Percentiles rank a stretch among this genome's conserved stretches.
phyloP scores from a whole-genome alignment of 768 basidiomycete genomes.

The Rhizopogon vulgaris region DNA sequence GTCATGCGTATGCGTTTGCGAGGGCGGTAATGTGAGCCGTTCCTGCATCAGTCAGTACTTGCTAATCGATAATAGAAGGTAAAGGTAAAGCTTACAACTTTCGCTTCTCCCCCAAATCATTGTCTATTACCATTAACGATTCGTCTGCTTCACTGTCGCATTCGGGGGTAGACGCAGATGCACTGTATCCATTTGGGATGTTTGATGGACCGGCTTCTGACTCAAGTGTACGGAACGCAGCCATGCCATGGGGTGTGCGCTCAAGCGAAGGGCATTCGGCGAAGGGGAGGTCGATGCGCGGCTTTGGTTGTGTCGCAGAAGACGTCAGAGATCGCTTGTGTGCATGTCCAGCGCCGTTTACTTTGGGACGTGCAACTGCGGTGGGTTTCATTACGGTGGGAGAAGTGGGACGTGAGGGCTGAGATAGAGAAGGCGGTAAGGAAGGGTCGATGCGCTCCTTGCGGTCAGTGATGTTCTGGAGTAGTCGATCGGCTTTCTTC shows the following conservation, averaged over 20 bases:
- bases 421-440: constrained; percentile 47
- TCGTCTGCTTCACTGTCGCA: constrained; percentile 35
- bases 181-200: constrained; percentile 22
- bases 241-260: constrained; percentile 74
- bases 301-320: constrained; percentile 20
- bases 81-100: constrained; percentile 38
- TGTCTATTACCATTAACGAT: constrained; percentile 23
- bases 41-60: constrained; percentile 10
- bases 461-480: constrained; percentile 85
- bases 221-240: constrained; percentile 56
- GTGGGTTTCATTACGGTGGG: constrained; percentile 19
- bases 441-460: constrained; percentile 71
- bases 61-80: not conserved
- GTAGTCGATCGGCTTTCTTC: constrained; percentile 77
- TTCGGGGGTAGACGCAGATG: constrained; percentile 13
- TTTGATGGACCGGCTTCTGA: constrained; percentile 28
- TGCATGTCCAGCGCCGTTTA: constrained; percentile 33
- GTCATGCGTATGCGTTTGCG: constrained; percentile 57
- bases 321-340: constrained; percentile 36
- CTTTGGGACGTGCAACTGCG: constrained; percentile 36
- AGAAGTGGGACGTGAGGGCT: constrained; percentile 10
- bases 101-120: constrained; percentile 53
- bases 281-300: constrained; percentile 43
- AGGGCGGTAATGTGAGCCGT: constrained; percentile 36
- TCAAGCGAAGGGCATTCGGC: constrained; percentile 61